Percentiles rank a stretch among this genome's conserved stretches.
Conservation (phyloP, 139 green algal species). For the Chlorella ohadii region DNA sequence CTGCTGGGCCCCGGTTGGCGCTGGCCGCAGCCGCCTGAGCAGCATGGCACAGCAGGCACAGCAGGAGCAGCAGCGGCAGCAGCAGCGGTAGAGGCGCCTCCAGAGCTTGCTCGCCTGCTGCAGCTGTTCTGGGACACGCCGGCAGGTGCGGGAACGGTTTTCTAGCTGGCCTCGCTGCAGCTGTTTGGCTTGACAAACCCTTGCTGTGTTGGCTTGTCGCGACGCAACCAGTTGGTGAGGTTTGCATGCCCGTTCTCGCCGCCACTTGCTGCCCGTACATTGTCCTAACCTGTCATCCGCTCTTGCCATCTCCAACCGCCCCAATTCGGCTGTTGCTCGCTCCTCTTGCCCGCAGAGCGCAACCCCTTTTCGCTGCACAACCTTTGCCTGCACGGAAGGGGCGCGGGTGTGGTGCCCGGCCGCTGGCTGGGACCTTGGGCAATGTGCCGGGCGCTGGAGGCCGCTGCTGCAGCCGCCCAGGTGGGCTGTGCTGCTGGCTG, state of each 20-base stretch:
- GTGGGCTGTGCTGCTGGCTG: no score
- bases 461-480: conserved; percentile 40
- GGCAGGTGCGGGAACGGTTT: not conserved
- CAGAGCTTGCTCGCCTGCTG: conserved; percentile 56
- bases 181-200: no score
- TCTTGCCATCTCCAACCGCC: no score
- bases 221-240: no score
- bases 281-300: no score
- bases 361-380: conserved; percentile 84
- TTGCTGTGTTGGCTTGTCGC: no score
- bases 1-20: conserved; percentile 59
- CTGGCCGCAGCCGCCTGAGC: not conserved
- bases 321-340: no score
- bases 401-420: conserved; percentile 77
- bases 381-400: conserved; percentile 69
- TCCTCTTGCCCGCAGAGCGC: not conserved
- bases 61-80: not conserved
- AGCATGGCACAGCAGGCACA: not conserved
- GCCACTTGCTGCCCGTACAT: not conserved
- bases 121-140: conserved; percentile 65
- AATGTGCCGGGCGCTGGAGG: conserved; percentile 80
- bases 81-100: not conserved
- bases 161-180: no score
- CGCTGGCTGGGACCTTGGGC: conserved; percentile 91
- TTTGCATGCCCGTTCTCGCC: not conserved